Evolutionary conservation across 1,139 yeast genomes (phyloP).

Genomic region (Debaryomyces sp.): DNA sequence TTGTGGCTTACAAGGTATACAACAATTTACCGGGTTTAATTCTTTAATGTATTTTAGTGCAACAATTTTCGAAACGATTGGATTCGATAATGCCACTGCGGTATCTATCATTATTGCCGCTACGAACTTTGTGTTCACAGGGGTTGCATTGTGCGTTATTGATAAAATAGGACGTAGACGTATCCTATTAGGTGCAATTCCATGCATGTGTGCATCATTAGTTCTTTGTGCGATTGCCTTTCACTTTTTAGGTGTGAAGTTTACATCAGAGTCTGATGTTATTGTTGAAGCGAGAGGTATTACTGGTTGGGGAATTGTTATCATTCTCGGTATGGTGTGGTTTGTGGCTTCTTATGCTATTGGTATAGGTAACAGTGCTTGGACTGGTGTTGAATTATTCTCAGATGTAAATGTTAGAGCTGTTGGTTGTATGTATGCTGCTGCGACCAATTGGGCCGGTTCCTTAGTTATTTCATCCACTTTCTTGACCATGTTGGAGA

Average conservation of each 20-base stretch:
- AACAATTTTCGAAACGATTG: constrained; percentile 85
- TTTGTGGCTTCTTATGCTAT: constrained; percentile 89
- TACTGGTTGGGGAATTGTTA: constrained; percentile 83
- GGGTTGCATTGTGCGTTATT: constrained; percentile 78
- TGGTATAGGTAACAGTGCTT: constrained; percentile 96
- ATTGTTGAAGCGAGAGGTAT: constrained; percentile 49
- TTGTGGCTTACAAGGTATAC: constrained; percentile 92
- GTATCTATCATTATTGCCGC: constrained; percentile 94
- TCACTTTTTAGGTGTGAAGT: constrained; percentile 71
- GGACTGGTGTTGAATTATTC: constrained; percentile 96
- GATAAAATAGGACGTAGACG: constrained; percentile 86
- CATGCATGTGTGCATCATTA: constrained; percentile 79
- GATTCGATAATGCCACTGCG: constrained; percentile 83
- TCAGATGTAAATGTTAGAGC: constrained; percentile 90
- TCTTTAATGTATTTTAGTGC: constrained; percentile 93
- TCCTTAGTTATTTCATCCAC: constrained; percentile 89
- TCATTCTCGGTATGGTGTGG: constrained; percentile 80
- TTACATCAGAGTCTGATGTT: constrained; percentile 50
- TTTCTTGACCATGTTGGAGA: constrained; percentile 89
- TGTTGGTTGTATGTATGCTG: constrained; percentile 85
- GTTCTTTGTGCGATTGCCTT: constrained; percentile 84
- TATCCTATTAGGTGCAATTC: constrained; percentile 72
- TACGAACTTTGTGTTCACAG: constrained; percentile 84
- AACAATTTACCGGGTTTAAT: constrained; percentile 94
- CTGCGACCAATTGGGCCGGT: constrained; percentile 97